Evolutionary conservation across 129 eudicot genomes (phyloP), one percentile per base, ranked within the genome.

Genomic region (Scalesia atractyloides): DNA sequence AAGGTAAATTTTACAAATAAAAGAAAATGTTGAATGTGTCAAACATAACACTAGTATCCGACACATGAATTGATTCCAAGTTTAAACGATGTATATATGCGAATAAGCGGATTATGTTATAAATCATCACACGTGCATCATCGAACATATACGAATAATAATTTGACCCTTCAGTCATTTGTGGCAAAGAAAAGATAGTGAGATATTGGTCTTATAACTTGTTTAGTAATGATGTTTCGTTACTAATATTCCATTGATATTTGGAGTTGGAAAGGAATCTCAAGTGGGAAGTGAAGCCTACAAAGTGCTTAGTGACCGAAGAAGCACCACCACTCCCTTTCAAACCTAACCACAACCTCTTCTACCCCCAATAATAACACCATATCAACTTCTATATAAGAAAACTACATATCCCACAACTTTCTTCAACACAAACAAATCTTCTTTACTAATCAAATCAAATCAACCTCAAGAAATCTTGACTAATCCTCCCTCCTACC

Each of bases 291-390:
- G 44, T 65, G 46, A 74, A 74, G 66, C 56, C 70, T 44, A 76
- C 81, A 69, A 15, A 77, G 68, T 78, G 82, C 73, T 30, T 70
- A 57, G 76, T 78, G 82, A 78, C 49, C 76, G 72, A 70, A 70
- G 59, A 62, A 78, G 76, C 82, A 78, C 77, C 66, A 77, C 65
- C 47, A 69, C 71, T 69, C 58, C 37, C 48, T 53, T 14, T 49
- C 66, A 70, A 53, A 24, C 46, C 54, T 17, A 43, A 36, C n/a
- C 43, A 49, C n/a, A 16, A 12, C 59, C 14, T 13, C 11, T 26
- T 39, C 13, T 39, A 19, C 58, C 46, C 5, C 4, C 14, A 14
- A 24, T 46, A 48, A 30, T 3, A 24, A 11, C 0, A 41, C 26
- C 2, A 22, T 30, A n/a, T 17, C 73, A 20, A 64, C 64, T 37